phyloP scores from a whole-genome alignment of 345 rosid species.

The Mercurialis annua region DNA sequence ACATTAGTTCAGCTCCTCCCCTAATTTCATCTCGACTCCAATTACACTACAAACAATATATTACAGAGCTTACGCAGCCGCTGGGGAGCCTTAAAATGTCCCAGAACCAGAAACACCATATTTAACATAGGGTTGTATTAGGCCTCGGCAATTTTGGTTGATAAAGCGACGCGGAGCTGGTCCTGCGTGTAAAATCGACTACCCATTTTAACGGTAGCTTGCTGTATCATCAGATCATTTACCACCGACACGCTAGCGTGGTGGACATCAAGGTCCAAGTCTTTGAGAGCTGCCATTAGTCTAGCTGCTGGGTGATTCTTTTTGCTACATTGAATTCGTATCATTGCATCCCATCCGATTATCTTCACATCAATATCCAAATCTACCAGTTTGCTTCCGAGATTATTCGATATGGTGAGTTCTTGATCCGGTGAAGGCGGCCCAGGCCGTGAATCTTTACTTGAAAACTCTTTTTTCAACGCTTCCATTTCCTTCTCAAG shows the following conservation, averaged over 20 bases:
- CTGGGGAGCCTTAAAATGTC: constrained; percentile 46
- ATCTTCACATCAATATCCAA: constrained; percentile 86
- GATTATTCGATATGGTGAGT: constrained; percentile 29
- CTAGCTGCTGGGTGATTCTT: constrained; percentile 89
- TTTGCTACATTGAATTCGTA: constrained; percentile 71
- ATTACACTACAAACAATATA: constrained; percentile 25
- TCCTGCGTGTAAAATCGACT: constrained; percentile 69
- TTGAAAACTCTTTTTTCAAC: constrained; percentile 42
- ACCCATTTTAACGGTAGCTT: constrained; percentile 94
- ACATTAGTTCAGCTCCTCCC: constrained; percentile 18
- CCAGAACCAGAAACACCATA: constrained; percentile 25
- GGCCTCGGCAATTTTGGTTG: constrained; percentile 57
- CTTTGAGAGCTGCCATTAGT: constrained; percentile 80
- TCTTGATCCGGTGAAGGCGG: constrained; percentile 35
- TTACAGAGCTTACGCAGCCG: constrained; percentile 33
- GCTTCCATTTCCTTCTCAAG: constrained; percentile 60
- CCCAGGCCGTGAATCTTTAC: constrained; percentile 27
- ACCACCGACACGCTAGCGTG: constrained; percentile 84
- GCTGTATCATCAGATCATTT: constrained; percentile 93
- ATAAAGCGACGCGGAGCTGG: constrained; percentile 62
- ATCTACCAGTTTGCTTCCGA: constrained; percentile 40
- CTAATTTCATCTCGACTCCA: constrained; percentile 16
- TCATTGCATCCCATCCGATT: constrained; percentile 84
- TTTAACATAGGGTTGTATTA: constrained; percentile 14
- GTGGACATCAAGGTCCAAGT: constrained; percentile 78